Percentiles rank a stretch among this genome's conserved stretches.
These are phyloP conservation scores for Eragrostis tef DNA, from an alignment of 202 grass and related monocot genomes.

Conservation along the genomic window DNA sequence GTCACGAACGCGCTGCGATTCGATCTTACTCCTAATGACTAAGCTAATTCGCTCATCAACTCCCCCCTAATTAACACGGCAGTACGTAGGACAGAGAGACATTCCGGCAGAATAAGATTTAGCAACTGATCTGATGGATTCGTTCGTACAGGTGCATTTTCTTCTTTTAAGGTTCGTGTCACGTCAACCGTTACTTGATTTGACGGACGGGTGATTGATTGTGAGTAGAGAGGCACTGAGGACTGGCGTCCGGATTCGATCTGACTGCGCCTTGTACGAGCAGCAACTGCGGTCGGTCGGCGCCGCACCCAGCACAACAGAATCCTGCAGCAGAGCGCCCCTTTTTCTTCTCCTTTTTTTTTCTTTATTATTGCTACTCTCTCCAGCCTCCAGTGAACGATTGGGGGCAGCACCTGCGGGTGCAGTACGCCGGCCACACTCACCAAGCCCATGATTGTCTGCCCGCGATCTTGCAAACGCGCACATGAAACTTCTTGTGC, in stretches of 20 bases:
- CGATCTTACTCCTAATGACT: too few species aligned
- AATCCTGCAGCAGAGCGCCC: not conserved
- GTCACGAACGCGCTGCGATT: too few species aligned
- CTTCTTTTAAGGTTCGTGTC: conserved; percentile 5
- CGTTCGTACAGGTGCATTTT: not conserved
- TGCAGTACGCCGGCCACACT: conserved; percentile 17
- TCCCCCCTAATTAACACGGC: too few species aligned
- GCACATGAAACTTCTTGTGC: not conserved
- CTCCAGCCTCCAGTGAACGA: not conserved
- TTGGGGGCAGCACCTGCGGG: not conserved
- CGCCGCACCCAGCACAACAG: conserved; percentile 12
- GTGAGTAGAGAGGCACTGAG: not conserved
- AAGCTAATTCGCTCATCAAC: not conserved
- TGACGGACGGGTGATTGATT: conserved; percentile 2
- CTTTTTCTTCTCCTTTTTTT: too few species aligned
- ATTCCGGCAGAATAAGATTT: conserved; percentile 30
- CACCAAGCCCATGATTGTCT: not conserved
- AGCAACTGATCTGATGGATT: not conserved
- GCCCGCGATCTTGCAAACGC: too few species aligned
- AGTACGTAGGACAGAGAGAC: conserved; percentile 21
- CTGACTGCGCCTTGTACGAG: not conserved
- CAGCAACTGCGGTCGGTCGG: conserved; percentile 4
- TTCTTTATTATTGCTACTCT: not conserved
- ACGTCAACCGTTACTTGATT: not conserved
- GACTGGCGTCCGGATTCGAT: conserved; percentile 21